Conservation (phyloP, 768 basidiomycete species). For the Rhodotorula babjevae region DNA sequence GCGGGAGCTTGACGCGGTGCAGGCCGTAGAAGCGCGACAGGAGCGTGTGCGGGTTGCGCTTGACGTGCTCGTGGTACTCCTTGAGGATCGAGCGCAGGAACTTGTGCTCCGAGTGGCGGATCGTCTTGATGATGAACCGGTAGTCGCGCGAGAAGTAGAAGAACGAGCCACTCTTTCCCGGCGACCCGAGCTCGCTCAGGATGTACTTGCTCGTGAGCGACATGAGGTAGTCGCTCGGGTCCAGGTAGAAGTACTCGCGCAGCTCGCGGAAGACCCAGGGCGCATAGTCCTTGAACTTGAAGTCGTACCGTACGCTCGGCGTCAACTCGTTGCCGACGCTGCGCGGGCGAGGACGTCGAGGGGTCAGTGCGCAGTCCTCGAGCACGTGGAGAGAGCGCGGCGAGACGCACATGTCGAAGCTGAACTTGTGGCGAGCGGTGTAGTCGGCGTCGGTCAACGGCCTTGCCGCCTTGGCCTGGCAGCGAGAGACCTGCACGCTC, state of each 20-base stretch:
- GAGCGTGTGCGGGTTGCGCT: slow-evolving; percentile 85
- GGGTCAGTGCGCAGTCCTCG: neutral
- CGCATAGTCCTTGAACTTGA: slow-evolving; percentile 99
- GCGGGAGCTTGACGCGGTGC: slow-evolving; percentile 92
- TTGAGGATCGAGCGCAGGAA: slow-evolving; percentile 80
- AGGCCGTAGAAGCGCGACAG: slow-evolving; percentile 93
- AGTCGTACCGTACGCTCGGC: slow-evolving; percentile 95
- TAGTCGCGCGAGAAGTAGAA: slow-evolving; percentile 99
- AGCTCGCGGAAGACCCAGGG: slow-evolving; percentile 96
- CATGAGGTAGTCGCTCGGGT: slow-evolving; percentile 94
- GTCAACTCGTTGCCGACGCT: slow-evolving; percentile 97
- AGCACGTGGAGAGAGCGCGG: neutral
- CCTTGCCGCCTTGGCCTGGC: slow-evolving; percentile 89
- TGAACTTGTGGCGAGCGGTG: slow-evolving; percentile 81
- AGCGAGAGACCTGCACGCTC: slow-evolving; percentile 71
- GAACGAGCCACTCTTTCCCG: slow-evolving; percentile 96
- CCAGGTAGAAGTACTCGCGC: slow-evolving; percentile 88
- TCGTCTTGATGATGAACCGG: slow-evolving; percentile 99
- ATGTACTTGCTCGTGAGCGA: slow-evolving; percentile 97
- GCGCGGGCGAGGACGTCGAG: slow-evolving; percentile 19
- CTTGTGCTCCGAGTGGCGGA: slow-evolving; percentile 87
- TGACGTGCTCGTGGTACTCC: slow-evolving; percentile 77
- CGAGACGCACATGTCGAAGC: slow-evolving; percentile 81
- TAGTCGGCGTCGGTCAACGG: slow-evolving; percentile 82
- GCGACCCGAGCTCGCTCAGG: slow-evolving; percentile 92